Evolutionary conservation across 2,329 filamentous ascomycete species (phyloP).

Genomic region (Alternaria burnsii): DNA sequence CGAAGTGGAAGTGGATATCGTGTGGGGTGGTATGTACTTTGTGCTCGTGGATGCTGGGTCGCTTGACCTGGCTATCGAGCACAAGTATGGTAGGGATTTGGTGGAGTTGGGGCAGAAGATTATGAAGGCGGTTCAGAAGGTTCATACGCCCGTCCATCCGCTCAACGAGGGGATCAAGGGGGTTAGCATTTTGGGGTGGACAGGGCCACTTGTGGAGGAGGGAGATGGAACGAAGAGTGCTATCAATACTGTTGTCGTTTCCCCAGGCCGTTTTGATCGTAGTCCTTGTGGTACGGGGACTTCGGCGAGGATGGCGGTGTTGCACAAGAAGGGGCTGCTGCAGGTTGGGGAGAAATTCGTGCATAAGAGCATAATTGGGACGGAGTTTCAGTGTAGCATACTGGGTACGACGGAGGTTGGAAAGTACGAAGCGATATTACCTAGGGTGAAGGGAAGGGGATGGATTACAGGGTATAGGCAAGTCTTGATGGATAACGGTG

Average conservation of each 20-base stretch:
- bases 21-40: slow-evolving; percentile 60
- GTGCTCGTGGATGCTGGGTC: slow-evolving; percentile 53
- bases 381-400: slow-evolving; percentile 54
- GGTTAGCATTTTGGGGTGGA: slow-evolving; percentile 54
- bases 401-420: slow-evolving; percentile 52
- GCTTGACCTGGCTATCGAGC: slow-evolving; percentile 49
- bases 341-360: slow-evolving; percentile 49
- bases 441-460: slow-evolving; percentile 55
- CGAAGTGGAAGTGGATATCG: slow-evolving; percentile 48
- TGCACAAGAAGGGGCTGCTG: slow-evolving; percentile 55
- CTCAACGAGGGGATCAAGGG: slow-evolving; percentile 55
- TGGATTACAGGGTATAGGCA: slow-evolving; percentile 59
- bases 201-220: slow-evolving; percentile 42
- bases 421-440: slow-evolving; percentile 51
- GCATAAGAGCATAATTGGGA: slow-evolving; percentile 56
- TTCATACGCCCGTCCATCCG: slow-evolving; percentile 54
- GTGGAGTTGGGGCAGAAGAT: slow-evolving; percentile 56
- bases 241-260: slow-evolving; percentile 56
- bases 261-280: slow-evolving; percentile 57
- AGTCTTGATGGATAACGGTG: slow-evolving; percentile 54
- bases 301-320: slow-evolving; percentile 54
- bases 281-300: slow-evolving; percentile 60
- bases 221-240: slow-evolving; percentile 38
- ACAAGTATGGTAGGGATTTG: slow-evolving; percentile 46
- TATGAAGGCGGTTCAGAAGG: slow-evolving; percentile 50